Percentiles rank a stretch among this genome's conserved stretches.
Evolutionary conservation across 2,329 filamentous ascomycete species (phyloP).

Genomic region (Pseudocercospora vitis): DNA sequence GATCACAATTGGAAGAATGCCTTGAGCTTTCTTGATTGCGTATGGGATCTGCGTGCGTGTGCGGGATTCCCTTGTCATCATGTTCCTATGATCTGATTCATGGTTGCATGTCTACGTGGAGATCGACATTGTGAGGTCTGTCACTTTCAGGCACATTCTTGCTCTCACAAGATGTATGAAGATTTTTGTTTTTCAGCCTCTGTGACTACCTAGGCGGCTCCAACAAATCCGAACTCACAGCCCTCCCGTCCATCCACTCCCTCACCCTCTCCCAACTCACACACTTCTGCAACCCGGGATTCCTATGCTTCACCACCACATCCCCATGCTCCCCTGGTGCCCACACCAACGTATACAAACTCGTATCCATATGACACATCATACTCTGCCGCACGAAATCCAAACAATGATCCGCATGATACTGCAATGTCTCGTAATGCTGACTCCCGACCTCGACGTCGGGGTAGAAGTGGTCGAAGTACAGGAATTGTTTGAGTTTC

Average conservation of each 20-base stretch:
- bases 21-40: too few relatives aligned
- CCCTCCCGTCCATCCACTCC: slow-evolving; percentile 15
- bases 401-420: slow-evolving; percentile 23
- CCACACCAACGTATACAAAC: slow-evolving; percentile 19
- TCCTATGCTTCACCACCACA: slow-evolving; percentile 11
- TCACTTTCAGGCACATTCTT: too few relatives aligned
- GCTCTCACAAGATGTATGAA: too few relatives aligned
- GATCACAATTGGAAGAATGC: too few relatives aligned
- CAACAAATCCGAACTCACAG: slow-evolving; percentile 13
- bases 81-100: too few relatives aligned
- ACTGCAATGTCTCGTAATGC: slow-evolving; percentile 14
- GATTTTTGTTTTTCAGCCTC: too few relatives aligned
- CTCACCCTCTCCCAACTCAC: slow-evolving; percentile 19
- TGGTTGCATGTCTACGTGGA: too few relatives aligned
- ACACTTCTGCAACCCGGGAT: slow-evolving; percentile 14
- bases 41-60: too few relatives aligned
- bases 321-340: slow-evolving; percentile 9
- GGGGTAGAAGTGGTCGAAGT: slow-evolving; percentile 18
- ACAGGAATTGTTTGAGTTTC: slow-evolving; percentile 19
- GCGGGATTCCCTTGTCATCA: too few relatives aligned
- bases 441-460: slow-evolving; percentile 9
- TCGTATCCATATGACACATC: slow-evolving; percentile 21
- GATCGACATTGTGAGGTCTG: too few relatives aligned
- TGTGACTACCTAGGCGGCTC: neutral
- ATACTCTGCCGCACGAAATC: slow-evolving; percentile 18